Evolutionary conservation across 2,329 filamentous ascomycete genomes (phyloP).

Genomic region (Verticillium dahliae): DNA sequence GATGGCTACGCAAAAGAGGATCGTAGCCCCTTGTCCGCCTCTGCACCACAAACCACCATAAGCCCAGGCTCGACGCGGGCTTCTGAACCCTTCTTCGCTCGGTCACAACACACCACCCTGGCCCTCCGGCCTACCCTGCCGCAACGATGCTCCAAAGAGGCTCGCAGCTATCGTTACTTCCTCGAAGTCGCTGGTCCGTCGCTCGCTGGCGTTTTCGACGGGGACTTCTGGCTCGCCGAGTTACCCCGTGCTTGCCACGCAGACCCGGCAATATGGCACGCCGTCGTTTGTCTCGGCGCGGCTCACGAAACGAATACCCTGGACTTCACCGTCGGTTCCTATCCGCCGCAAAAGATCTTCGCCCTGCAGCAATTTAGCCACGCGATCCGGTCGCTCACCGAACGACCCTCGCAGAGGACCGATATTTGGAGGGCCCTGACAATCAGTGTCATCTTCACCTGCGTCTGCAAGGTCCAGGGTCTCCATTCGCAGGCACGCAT

Average conservation of each 20-base stretch:
- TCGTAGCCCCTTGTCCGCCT: not conserved
- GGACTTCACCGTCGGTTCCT: not conserved
- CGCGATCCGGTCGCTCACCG: slow-evolving; percentile 9
- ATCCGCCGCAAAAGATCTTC: not conserved
- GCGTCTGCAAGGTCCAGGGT: slow-evolving; percentile 12
- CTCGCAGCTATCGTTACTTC: slow-evolving; percentile 12
- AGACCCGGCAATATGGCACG: slow-evolving; percentile 15
- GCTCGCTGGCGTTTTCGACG: slow-evolving; percentile 12
- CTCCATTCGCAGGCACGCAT: slow-evolving; percentile 6
- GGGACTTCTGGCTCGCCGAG: slow-evolving; percentile 13
- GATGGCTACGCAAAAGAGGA: slow-evolving; percentile 4
- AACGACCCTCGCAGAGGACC: not conserved
- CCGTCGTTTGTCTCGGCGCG: slow-evolving; percentile 14
- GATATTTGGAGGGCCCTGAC: slow-evolving; percentile 7
- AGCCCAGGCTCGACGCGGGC: not conserved
- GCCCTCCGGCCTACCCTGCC: slow-evolving; percentile 1
- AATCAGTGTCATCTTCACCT: slow-evolving; percentile 14
- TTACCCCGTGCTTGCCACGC: slow-evolving; percentile 8
- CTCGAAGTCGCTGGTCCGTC: slow-evolving; percentile 10
- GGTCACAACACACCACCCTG: not conserved
- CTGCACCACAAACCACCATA: not conserved
- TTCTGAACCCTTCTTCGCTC: not conserved
- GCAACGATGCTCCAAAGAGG: slow-evolving; percentile 1
- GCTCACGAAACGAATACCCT: slow-evolving; percentile 6
- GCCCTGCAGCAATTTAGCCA: slow-evolving; percentile 11